Evolutionary conservation across 169 alveolate species (phyloP).

Genomic region (Toxoplasma gondii): DNA sequence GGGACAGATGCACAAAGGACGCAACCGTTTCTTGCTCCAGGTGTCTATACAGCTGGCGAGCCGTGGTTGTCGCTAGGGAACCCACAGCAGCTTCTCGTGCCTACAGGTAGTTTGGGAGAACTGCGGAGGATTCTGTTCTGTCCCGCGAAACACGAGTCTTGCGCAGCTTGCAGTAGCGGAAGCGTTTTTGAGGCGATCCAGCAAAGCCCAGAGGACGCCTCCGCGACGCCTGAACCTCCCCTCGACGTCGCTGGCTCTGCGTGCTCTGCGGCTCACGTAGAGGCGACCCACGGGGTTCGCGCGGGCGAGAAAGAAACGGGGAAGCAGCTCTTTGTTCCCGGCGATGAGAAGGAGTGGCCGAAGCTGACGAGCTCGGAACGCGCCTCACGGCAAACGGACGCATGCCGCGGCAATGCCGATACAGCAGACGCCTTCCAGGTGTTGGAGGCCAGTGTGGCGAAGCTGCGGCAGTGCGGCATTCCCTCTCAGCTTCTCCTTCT

Average conservation of each 20-base stretch:
- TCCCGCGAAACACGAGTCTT: neutral
- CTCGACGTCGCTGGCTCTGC: neutral
- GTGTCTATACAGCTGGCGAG: neutral
- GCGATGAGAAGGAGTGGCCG: too few relatives aligned
- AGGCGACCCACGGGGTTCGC: neutral
- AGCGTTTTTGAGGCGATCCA: neutral
- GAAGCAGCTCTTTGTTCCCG: neutral
- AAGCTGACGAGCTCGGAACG: neutral
- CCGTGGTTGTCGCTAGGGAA: neutral
- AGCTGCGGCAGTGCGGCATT: neutral
- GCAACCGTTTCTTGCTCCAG: too few relatives aligned
- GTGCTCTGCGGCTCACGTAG: neutral
- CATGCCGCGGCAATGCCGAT: neutral
- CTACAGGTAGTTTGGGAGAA: neutral
- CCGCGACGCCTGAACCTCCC: neutral
- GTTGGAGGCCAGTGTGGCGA: neutral
- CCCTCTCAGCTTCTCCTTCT: conserved; percentile 21
- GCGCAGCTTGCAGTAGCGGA: neutral
- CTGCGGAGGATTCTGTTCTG: neutral
- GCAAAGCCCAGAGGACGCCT: neutral
- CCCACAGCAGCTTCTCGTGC: conserved; percentile 31
- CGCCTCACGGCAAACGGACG: neutral
- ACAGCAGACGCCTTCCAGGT: neutral
- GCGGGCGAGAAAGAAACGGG: neutral
- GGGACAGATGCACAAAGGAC: too few relatives aligned